Evolutionary conservation across 345 rosid genomes (phyloP), one percentile per base, ranked within the genome.

Genomic region (Citrus medica): DNA sequence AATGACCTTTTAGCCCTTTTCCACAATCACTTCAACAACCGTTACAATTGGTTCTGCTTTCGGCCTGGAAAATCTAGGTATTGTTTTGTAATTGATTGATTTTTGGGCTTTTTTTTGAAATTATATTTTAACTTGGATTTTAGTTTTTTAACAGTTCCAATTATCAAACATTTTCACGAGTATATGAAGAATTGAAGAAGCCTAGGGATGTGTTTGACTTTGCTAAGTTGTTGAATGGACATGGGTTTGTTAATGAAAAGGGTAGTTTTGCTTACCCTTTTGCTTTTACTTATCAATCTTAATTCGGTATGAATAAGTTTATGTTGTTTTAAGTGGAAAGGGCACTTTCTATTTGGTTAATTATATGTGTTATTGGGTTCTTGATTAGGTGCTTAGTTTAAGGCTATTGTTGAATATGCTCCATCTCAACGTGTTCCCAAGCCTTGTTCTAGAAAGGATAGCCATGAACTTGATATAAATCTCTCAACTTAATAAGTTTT

Each of bases 181-280:
- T 2, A 64, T 92, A 91, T 78, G 62, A 89, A 37, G 79, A 80
- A 53, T 91, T 91, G 84, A 91, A 87, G 81, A 84, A 80, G n/a
- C 88, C 92, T 21, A 90, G 81, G 72, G 94, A 91, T 76, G 94
- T 86, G 48, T 78, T 79, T 4, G 91, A 91, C 84, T 92, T 92
- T 68, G 88, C 94, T 76, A 86, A 84, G 58, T 87, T 91, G 79
- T 88, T 92, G 79, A 79, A 89, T 71, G 93, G 92, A 12, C 97
- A 91, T 85, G 83, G 82, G 19, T 91, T 92, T 86, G 91, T 91
- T 59, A 89, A 88, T 78, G 93, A 91, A 73, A 92, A 91, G 78
- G 95, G 94, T 90, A 88, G 33, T n/a, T 61, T 28, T 67, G 25
- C 48, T 46, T 46, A 0, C 2, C 27, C 8, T 69, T 46, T 56